A percentile compares a stretch with the other conserved stretches of the same genome.
These are phyloP conservation scores for Debaryomycetaceae sp. DNA, from an alignment of 1,139 yeast species.

Conservation along the genomic window DNA sequence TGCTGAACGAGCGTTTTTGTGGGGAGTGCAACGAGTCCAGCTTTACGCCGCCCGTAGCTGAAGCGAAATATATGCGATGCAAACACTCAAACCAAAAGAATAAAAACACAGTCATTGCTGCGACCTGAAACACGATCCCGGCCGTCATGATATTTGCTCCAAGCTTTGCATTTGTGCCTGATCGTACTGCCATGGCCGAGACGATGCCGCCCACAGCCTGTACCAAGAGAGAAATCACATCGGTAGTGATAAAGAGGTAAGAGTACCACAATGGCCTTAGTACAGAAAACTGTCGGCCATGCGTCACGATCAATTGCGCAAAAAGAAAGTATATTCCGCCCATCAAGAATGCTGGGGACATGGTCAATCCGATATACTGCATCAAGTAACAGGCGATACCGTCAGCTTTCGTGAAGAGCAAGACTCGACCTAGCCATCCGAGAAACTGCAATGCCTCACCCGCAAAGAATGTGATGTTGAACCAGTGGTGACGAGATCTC, in stretches of 20 bases:
- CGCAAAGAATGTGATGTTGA: slow-evolving; percentile 10
- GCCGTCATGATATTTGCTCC: slow-evolving; percentile 29
- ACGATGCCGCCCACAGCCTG: slow-evolving; percentile 30
- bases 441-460: slow-evolving; percentile 13
- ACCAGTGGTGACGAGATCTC: slow-evolving; percentile 6
- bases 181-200: slow-evolving; percentile 16
- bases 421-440: slow-evolving; percentile 14
- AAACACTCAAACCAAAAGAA: slow-evolving; percentile 17
- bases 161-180: slow-evolving; percentile 7
- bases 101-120: slow-evolving; percentile 24
- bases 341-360: slow-evolving; percentile 32
- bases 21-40: slow-evolving; percentile 6
- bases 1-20: slow-evolving; percentile 5
- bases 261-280: slow-evolving; percentile 25
- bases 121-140: slow-evolving; percentile 28
- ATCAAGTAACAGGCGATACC: no score
- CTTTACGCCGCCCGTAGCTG: no score
- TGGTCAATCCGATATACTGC: slow-evolving; percentile 24
- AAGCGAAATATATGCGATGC: slow-evolving; percentile 14
- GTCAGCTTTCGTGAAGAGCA: no score
- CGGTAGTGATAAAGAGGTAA: slow-evolving; percentile 24
- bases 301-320: slow-evolving; percentile 21
- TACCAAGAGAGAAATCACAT: slow-evolving; percentile 18
- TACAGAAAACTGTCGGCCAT: slow-evolving; percentile 16
- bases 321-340: slow-evolving; percentile 27